Percentiles rank a stretch among this genome's conserved stretches.
These are phyloP conservation scores for Volvariella volvacea DNA, from an alignment of 1,284 basidiomycete species.

Conservation along the genomic window DNA sequence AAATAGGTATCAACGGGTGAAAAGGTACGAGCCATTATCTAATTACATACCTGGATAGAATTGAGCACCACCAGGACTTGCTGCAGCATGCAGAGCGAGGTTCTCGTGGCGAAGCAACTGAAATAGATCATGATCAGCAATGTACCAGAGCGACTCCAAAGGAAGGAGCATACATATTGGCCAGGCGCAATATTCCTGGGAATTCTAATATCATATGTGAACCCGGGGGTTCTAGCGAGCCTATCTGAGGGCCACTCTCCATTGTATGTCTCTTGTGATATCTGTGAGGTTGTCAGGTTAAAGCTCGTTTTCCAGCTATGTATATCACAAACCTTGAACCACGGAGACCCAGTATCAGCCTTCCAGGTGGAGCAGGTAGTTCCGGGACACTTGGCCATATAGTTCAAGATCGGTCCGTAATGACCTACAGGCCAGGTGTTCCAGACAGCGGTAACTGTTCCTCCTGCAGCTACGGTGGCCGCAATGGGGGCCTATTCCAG, in stretches of 20 bases:
- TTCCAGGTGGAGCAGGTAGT: constrained; percentile 25
- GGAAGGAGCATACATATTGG: constrained; percentile 18
- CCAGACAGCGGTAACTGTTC: constrained; percentile 24
- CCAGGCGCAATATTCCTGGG: constrained; percentile 27
- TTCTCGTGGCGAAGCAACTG: constrained; percentile 31
- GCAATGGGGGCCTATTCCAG: constrained; percentile 26
- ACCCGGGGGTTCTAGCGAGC: constrained; percentile 21
- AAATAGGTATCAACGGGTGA: not conserved
- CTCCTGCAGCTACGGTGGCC: constrained; percentile 25
- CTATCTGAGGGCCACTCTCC: constrained; percentile 28
- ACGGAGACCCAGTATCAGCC: constrained; percentile 26
- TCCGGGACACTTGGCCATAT: too few species aligned
- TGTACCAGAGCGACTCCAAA: not conserved
- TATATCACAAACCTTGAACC: constrained; percentile 36
- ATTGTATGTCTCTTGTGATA: constrained; percentile 27
- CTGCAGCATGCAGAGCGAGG: constrained; percentile 27
- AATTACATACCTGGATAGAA: constrained; percentile 19
- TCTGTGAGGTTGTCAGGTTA: too few species aligned
- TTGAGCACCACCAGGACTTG: constrained; percentile 24
- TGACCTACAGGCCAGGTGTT: constrained; percentile 26
- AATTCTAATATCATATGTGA: constrained; percentile 26
- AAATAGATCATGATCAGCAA: not conserved
- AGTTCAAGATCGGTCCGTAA: constrained; percentile 28
- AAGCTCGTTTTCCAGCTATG: too few species aligned
- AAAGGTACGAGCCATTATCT: not conserved